Conservation (phyloP, 495 filamentous ascomycete species). For the Neurospora sp. region DNA sequence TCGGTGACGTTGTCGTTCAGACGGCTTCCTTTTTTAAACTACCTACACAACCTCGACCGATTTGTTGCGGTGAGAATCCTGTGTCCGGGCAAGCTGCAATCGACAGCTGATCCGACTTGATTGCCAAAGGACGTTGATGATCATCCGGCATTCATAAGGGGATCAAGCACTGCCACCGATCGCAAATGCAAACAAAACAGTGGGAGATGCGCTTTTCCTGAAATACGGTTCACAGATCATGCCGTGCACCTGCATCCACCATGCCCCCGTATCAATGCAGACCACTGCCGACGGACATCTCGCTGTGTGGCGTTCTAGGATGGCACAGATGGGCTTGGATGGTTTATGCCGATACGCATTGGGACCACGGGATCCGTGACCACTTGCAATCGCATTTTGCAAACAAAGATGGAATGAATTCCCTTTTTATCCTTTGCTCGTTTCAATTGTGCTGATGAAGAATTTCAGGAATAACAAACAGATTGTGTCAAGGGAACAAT, state of each 20-base stretch:
- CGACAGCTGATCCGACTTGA: neutral
- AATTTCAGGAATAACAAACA: neutral
- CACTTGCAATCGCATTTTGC: neutral
- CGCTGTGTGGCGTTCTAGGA: neutral
- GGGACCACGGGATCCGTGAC: neutral
- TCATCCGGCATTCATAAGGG: neutral
- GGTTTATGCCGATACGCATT: neutral
- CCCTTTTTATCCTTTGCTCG: neutral
- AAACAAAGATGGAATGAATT: neutral
- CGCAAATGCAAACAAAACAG: neutral
- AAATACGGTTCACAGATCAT: neutral
- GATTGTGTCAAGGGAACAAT: neutral
- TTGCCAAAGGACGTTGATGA: neutral
- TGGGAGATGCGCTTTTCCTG: neutral
- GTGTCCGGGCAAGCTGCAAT: neutral
- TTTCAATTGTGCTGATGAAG: neutral
- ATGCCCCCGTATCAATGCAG: neutral
- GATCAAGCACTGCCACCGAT: neutral
- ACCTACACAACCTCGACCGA: neutral
- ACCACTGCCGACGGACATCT: neutral
- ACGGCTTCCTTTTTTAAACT: neutral
- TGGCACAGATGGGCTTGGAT: neutral
- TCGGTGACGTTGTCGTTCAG: neutral
- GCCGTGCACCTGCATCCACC: neutral
- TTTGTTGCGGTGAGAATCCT: neutral